Conservation (phyloP, 2,329 filamentous ascomycete genomes). For the Fusarium sacchari region DNA sequence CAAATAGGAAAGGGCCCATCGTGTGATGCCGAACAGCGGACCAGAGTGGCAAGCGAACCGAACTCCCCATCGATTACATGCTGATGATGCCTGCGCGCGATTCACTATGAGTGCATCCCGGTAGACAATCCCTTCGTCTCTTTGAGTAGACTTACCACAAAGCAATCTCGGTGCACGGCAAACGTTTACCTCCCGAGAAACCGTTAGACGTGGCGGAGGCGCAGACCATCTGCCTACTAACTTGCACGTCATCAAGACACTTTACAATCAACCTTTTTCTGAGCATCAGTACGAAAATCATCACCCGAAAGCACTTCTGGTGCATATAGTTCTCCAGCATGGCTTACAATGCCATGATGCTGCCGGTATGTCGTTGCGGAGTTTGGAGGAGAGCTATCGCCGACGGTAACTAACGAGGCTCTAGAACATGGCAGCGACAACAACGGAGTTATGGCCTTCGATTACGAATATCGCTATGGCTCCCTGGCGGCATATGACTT, state of each 20-base stretch:
- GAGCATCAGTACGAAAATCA: constrained; percentile 14
- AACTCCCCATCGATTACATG: constrained; percentile 32
- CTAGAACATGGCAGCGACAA: constrained; percentile 55
- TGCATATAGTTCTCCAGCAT: constrained; percentile 23
- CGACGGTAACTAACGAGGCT: constrained; percentile 34
- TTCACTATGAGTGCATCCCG: constrained; percentile 43
- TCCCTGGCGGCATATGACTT: constrained; percentile 46
- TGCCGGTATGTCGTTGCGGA: constrained; percentile 43
- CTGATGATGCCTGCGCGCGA: constrained; percentile 38
- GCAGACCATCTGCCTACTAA: constrained; percentile 4
- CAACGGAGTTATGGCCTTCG: constrained; percentile 58
- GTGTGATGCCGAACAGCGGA: constrained; percentile 45
- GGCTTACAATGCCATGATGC: constrained; percentile 44
- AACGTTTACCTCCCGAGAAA: constrained; percentile 1
- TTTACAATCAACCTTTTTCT: constrained; percentile 18
- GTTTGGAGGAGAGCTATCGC: background rate
- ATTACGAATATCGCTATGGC: constrained; percentile 53
- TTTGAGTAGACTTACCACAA: constrained; percentile 19
- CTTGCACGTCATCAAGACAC: constrained; percentile 38
- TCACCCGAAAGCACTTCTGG: constrained; percentile 15
- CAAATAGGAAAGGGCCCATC: constrained; percentile 40
- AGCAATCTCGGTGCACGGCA: constrained; percentile 5
- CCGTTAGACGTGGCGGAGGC: constrained; percentile 18
- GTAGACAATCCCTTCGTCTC: constrained; percentile 33
- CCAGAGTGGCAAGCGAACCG: constrained; percentile 43